Evolutionary conservation across 164 flowering plant genomes (phyloP).

Genomic region (Macadamia integrifolia): DNA sequence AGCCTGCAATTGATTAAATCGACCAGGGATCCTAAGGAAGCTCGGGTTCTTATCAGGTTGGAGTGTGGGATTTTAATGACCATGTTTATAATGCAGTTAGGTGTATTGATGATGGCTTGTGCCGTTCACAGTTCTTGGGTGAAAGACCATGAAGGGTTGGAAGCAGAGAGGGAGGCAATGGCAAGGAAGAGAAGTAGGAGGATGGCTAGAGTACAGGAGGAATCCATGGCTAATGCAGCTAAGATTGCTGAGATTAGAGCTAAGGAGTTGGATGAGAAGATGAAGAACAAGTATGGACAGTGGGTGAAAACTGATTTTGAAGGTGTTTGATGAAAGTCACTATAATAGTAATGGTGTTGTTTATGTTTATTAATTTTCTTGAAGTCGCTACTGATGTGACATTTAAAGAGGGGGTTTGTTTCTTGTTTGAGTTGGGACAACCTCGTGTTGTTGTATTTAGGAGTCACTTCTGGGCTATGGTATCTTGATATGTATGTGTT

Average conservation of each 20-base stretch:
- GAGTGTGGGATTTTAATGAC: conserved; percentile 68
- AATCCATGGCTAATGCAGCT: conserved; percentile 44
- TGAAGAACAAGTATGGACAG: conserved; percentile 56
- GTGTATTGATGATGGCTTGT: conserved; percentile 47
- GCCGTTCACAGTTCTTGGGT: conserved; percentile 66
- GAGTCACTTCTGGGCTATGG: too few relatives aligned
- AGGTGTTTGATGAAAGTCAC: conserved; percentile 20
- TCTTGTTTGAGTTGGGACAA: not conserved
- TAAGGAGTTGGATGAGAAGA: conserved; percentile 58
- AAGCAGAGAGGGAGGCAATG: conserved; percentile 46
- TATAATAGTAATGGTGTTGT: not conserved
- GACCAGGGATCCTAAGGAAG: conserved; percentile 42
- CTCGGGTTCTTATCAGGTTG: conserved; percentile 50
- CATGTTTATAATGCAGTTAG: conserved; percentile 58
- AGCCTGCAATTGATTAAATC: conserved; percentile 51
- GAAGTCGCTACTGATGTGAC: conserved; percentile 34
- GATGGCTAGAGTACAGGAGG: conserved; percentile 60
- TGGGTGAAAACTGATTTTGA: conserved; percentile 66
- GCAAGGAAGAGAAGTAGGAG: conserved; percentile 50
- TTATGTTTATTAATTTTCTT: not conserved
- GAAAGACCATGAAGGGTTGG: conserved; percentile 61
- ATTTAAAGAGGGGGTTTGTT: not conserved
- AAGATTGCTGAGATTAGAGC: conserved; percentile 51
- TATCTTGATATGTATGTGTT: too few relatives aligned
- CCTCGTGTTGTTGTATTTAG: too few relatives aligned